Base-by-base conservation (phyloP, 345 rosid genomes). In the rapeseed (Brassica napus) region DNA sequence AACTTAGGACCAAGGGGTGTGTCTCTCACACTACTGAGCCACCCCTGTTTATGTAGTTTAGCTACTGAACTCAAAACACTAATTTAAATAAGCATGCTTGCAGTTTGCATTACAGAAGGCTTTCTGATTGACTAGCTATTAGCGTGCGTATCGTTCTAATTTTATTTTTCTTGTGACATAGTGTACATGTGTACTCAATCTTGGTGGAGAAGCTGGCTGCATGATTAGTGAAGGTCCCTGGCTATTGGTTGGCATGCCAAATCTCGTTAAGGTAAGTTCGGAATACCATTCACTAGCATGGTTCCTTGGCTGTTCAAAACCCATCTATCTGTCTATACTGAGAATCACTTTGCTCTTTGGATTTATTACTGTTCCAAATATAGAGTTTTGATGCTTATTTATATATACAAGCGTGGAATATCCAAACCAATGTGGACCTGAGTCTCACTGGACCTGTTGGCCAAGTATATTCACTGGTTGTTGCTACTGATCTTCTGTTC, bases 181-280 rank as follows among this genome's bases (percentile, higher is more conserved):
- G 97, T 95, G 98, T 84, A 74, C 79, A 72, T 83, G 82, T 64
- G 92, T 87, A 34, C 35, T 85, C 76, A 85, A 85, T 87, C 86
- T 88, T 79, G 97, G 94, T 49, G 94, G 91, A 66, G 97, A 95
- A 81, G 89, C 90, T 61, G 97, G 97, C 55, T 95, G 97, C 87
- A 87, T 95, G 90, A 88, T 95, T 64, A 91, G 85, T 85, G 99
- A 95, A 90, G 97, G 97, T 77, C 97, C 99, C 54, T 93, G 99
- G 97, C 80, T 95, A 44, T 90, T 95, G 84, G 87, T 91, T 80
- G 99, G 99, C 69, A 49, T 93, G 73, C 94, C 92, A 47, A 89
- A 93, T 91, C 47, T 86, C 65, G 87, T 95, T 64, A 95, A 91
- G 97, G 99, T 93, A 85, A 75, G 83, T 49, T 63, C 18, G 14